Percentiles rank a stretch among this genome's conserved stretches.
phyloP scores from a whole-genome alignment of 1,284 basidiomycete genomes.

The Mrakiaceae sp. region DNA sequence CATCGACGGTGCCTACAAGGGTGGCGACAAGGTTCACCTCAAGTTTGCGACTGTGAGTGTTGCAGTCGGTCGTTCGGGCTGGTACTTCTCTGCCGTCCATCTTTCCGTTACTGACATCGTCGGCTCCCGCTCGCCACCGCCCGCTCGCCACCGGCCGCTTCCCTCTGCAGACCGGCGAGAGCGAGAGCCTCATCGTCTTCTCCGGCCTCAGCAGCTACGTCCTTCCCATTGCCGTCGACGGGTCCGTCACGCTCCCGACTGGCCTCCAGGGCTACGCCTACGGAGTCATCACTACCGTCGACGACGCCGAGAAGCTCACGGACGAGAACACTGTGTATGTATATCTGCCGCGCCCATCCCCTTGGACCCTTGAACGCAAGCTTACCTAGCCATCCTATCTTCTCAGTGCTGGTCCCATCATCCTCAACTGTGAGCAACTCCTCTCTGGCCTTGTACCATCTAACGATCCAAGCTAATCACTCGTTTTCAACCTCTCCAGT shows the following conservation, averaged over 20 bases:
- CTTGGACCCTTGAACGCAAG: not conserved
- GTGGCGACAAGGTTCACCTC: conserved; percentile 7
- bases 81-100: too few relatives aligned
- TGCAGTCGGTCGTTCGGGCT: too few relatives aligned
- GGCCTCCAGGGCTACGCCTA: conserved; percentile 35
- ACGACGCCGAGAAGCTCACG: conserved; percentile 5
- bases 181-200: conserved; percentile 11
- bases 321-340: conserved; percentile 31
- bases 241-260: conserved; percentile 29
- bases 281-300: conserved; percentile 17
- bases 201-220: conserved; percentile 13
- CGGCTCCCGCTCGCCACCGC: too few relatives aligned
- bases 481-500: too few relatives aligned
- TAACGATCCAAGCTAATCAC: too few relatives aligned
- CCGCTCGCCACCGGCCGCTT: too few relatives aligned
- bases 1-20: conserved; percentile 3
- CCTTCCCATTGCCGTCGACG: conserved; percentile 32
- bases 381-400: too few relatives aligned
- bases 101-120: too few relatives aligned
- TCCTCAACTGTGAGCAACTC: too few relatives aligned
- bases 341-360: conserved; percentile 27
- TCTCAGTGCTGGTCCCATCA: too few relatives aligned
- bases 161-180: not conserved
- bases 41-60: not conserved
- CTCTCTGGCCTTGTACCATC: too few relatives aligned